phyloP scores from a whole-genome alignment of 1,284 basidiomycete species.

The Chalciporus sp. region DNA sequence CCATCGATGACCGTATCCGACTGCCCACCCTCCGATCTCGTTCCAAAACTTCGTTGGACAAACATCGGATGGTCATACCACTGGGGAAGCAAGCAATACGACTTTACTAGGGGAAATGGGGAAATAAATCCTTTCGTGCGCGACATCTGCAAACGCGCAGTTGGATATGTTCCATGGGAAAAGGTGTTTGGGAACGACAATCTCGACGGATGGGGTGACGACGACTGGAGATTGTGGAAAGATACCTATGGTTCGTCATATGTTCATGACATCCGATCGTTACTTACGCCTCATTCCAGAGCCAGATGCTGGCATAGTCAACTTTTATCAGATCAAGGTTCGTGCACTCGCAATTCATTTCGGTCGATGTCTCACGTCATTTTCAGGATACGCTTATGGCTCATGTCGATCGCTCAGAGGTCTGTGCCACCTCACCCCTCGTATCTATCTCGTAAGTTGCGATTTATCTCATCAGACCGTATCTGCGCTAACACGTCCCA shows the following conservation, averaged over 20 bases:
- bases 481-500: background rate
- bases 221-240: constrained; percentile 71
- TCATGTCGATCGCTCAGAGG: constrained; percentile 90
- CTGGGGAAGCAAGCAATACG: constrained; percentile 92
- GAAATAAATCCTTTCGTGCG: constrained; percentile 59
- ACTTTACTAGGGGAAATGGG: constrained; percentile 71
- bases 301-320: constrained; percentile 92
- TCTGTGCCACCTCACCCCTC: constrained; percentile 82
- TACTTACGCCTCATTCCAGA: constrained; percentile 44
- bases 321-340: constrained; percentile 83
- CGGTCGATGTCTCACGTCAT: background rate
- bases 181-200: constrained; percentile 51
- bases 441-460: constrained; percentile 83
- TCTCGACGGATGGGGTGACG: constrained; percentile 51
- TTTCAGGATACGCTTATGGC: constrained; percentile 86
- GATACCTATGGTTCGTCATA: constrained; percentile 66
- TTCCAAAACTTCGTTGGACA: constrained; percentile 84
- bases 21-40: constrained; percentile 48
- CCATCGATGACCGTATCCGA: constrained; percentile 60
- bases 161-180: constrained; percentile 68
- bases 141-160: constrained; percentile 63
- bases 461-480: background rate
- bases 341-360: background rate
- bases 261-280: background rate
- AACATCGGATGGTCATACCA: constrained; percentile 93